Evolutionary conservation across 495 filamentous ascomycete species (phyloP).

Genomic region (Talaromyces liani): DNA sequence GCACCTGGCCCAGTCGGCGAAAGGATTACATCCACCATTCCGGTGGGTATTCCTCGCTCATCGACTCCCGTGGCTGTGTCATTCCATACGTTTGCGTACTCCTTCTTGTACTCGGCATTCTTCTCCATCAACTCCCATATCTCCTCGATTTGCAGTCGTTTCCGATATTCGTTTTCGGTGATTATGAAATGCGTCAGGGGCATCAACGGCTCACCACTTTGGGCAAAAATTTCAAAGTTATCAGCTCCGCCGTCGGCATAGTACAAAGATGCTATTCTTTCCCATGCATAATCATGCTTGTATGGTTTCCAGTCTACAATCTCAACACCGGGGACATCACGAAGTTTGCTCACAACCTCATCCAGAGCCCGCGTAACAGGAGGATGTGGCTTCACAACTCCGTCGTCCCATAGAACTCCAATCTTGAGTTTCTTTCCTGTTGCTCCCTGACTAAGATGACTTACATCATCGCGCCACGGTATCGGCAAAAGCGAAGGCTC

Average conservation of each 20-base stretch:
- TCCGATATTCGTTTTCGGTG: slow-evolving; percentile 33
- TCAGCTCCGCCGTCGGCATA: slow-evolving; percentile 38
- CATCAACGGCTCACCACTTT: slow-evolving; percentile 37
- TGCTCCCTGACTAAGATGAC: slow-evolving; percentile 28
- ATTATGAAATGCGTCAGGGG: slow-evolving; percentile 43
- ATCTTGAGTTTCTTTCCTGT: slow-evolving; percentile 36
- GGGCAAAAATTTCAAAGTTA: slow-evolving; percentile 23
- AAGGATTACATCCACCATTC: slow-evolving; percentile 51
- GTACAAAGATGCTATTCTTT: slow-evolving; percentile 37
- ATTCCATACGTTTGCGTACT: slow-evolving; percentile 39
- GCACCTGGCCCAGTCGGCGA: slow-evolving; percentile 47
- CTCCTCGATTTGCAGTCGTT: slow-evolving; percentile 19
- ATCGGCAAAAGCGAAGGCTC: slow-evolving; percentile 24
- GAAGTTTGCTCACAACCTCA: slow-evolving; percentile 37
- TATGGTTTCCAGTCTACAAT: slow-evolving; percentile 51
- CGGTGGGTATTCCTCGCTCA: slow-evolving; percentile 17
- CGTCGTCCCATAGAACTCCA: slow-evolving; percentile 55
- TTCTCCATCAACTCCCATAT: slow-evolving; percentile 36
- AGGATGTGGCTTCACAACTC: slow-evolving; percentile 55
- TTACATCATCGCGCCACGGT: slow-evolving; percentile 21
- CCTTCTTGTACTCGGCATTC: slow-evolving; percentile 40
- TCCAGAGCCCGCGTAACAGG: slow-evolving; percentile 51
- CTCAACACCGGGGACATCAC: slow-evolving; percentile 26
- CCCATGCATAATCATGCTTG: slow-evolving; percentile 42
- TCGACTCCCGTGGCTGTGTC: slow-evolving; percentile 5